Evolutionary conservation across 2,329 filamentous ascomycete species (phyloP).

Genomic region (Fusarium algeriense): DNA sequence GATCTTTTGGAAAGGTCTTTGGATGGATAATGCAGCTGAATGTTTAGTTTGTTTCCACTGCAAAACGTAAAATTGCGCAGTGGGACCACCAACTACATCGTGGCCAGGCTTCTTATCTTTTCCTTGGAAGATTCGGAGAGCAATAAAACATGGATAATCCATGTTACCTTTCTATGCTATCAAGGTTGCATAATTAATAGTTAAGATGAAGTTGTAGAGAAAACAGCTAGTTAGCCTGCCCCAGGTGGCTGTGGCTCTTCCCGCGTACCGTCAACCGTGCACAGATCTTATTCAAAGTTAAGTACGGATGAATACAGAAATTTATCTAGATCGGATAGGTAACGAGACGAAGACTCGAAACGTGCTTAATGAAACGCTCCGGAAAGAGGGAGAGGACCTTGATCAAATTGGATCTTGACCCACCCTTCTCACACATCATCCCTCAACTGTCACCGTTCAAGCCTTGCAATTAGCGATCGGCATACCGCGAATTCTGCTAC

Average conservation of each 20-base stretch:
- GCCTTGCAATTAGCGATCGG: constrained; percentile 1
- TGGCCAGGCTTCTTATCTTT: neutral
- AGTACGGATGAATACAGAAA: neutral
- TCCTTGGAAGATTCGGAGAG: neutral
- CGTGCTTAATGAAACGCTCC: neutral
- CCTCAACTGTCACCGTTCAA: neutral
- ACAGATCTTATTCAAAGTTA: neutral
- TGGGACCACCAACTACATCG: neutral
- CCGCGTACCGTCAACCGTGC: neutral
- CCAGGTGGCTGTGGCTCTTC: constrained; percentile 13
- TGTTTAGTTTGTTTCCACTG: neutral
- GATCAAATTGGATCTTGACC: neutral
- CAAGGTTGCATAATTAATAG: constrained; percentile 1
- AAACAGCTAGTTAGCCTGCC: neutral
- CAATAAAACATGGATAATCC: neutral
- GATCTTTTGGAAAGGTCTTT: constrained; percentile 8
- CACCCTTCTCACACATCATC: neutral
- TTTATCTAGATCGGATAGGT: neutral
- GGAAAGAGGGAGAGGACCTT: neutral
- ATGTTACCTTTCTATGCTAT: neutral
- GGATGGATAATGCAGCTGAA: neutral
- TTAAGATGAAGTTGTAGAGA: neutral
- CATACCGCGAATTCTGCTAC: neutral
- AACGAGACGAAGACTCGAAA: constrained; percentile 3
- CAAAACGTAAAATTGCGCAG: neutral